These are phyloP conservation scores for Tephrocybe sp. DNA, from an alignment of 768 basidiomycete genomes.

Conservation along the genomic window DNA sequence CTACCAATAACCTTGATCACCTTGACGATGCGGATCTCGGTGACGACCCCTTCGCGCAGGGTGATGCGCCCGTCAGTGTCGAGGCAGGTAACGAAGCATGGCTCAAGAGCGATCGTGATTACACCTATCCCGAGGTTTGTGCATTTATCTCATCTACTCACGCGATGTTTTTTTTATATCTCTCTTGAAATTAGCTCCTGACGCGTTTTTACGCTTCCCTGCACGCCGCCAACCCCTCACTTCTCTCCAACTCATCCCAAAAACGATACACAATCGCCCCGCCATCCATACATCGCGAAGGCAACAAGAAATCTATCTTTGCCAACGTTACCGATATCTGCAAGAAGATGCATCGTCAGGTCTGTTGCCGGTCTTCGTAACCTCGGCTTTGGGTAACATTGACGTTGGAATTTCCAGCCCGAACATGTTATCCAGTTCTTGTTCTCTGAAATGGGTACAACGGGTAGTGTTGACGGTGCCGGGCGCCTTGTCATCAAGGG, in stretches of 20 bases:
- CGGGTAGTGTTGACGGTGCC: conserved; percentile 90
- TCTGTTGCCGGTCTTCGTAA: conserved; percentile 17
- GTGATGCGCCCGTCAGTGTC: conserved; percentile 55
- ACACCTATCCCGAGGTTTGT: conserved; percentile 89
- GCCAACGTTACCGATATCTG: conserved; percentile 97
- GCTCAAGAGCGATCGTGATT: conserved; percentile 92
- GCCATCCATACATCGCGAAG: conserved; percentile 91
- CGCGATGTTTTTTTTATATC: not conserved
- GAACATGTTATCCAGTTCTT: conserved; percentile 98
- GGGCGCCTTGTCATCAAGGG: conserved; percentile 96
- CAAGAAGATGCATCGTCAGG: conserved; percentile 93
- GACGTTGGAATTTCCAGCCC: conserved; percentile 46
- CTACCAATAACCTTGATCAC: conserved; percentile 64
- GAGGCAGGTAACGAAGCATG: conserved; percentile 85
- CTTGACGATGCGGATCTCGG: conserved; percentile 85
- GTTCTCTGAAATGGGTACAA: conserved; percentile 98
- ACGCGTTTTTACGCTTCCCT: conserved; percentile 89
- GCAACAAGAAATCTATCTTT: conserved; percentile 96
- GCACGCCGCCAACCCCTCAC: conserved; percentile 92
- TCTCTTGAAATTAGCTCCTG: conserved; percentile 75
- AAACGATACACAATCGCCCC: conserved; percentile 98
- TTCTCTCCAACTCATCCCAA: conserved; percentile 75
- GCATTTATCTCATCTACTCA: not conserved
- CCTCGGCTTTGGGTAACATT: not conserved
- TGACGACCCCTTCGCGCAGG: conserved; percentile 80